phyloP scores from a whole-genome alignment of 352 stramenopile species.

The Phytophthora pini region DNA sequence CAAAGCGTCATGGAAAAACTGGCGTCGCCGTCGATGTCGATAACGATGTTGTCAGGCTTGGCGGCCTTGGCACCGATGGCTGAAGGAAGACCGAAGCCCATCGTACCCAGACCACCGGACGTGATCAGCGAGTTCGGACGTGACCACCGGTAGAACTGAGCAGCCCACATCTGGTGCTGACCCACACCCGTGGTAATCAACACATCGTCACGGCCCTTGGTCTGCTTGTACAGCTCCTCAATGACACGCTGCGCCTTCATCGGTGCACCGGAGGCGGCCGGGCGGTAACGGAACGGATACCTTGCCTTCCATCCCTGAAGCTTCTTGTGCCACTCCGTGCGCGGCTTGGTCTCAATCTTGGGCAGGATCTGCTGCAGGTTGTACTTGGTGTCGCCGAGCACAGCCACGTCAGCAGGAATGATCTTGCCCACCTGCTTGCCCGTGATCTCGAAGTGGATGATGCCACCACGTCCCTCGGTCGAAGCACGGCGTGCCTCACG shows the following conservation, averaged over 20 bases:
- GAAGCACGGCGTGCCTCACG: slow-evolving; percentile 92
- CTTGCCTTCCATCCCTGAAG: slow-evolving; percentile 91
- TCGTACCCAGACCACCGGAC: slow-evolving; percentile 94
- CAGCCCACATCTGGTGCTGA: slow-evolving; percentile 97
- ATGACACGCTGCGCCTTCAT: slow-evolving; percentile 96
- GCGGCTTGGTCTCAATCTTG: slow-evolving; percentile 81
- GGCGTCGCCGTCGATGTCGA: slow-evolving; percentile 96
- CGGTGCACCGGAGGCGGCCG: slow-evolving; percentile 61
- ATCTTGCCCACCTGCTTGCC: slow-evolving; percentile 90
- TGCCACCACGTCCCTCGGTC: slow-evolving; percentile 91
- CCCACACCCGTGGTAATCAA: slow-evolving; percentile 96
- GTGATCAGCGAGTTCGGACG: slow-evolving; percentile 94
- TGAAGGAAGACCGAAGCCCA: slow-evolving; percentile 95
- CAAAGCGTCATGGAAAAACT: slow-evolving; percentile 98
- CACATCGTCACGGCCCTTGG: slow-evolving; percentile 90
- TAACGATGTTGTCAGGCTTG: slow-evolving; percentile 80
- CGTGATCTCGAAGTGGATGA: slow-evolving; percentile 97
- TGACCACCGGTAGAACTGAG: slow-evolving; percentile 97
- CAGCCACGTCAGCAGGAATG: slow-evolving; percentile 78
- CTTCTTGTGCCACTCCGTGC: slow-evolving; percentile 93
- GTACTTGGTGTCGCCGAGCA: slow-evolving; percentile 89
- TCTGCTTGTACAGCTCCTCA: slow-evolving; percentile 94
- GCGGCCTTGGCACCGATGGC: slow-evolving; percentile 95
- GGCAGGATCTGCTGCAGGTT: slow-evolving; percentile 92
- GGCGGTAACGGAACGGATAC: slow-evolving; percentile 94